These are phyloP conservation scores for Chiua virens DNA, from an alignment of 768 basidiomycete genomes.

Conservation along the genomic window DNA sequence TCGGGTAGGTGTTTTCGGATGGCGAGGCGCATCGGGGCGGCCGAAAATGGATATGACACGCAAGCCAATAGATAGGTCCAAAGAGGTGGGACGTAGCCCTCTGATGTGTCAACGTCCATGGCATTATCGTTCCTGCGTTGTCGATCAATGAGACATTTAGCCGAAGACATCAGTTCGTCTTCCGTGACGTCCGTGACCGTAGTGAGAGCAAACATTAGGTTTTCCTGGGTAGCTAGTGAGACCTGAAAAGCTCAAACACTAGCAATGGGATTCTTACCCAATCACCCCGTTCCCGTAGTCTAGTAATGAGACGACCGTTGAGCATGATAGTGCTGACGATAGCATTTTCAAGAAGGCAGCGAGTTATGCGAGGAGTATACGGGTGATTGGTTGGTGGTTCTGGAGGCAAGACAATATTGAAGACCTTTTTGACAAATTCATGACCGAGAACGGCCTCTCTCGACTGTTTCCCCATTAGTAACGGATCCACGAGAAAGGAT, in stretches of 20 bases:
- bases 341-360: slow-evolving; percentile 54
- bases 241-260: background rate
- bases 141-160: slow-evolving; percentile 43
- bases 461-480: slow-evolving; percentile 14
- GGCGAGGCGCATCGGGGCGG: slow-evolving; percentile 41
- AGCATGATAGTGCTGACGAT: slow-evolving; percentile 64
- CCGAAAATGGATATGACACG: slow-evolving; percentile 42
- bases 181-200: slow-evolving; percentile 66
- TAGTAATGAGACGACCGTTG: slow-evolving; percentile 54
- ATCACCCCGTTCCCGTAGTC: slow-evolving; percentile 54
- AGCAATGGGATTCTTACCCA: slow-evolving; percentile 51
- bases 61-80: slow-evolving; percentile 38
- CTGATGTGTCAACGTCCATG: slow-evolving; percentile 39
- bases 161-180: slow-evolving; percentile 54
- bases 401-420: slow-evolving; percentile 50
- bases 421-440: slow-evolving; percentile 58
- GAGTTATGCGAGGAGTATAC: slow-evolving; percentile 58
- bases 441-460: slow-evolving; percentile 33
- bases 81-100: slow-evolving; percentile 33
- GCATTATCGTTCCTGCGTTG: slow-evolving; percentile 31
- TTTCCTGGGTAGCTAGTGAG: slow-evolving; percentile 23
- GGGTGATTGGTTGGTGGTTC: slow-evolving; percentile 34
- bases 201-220: slow-evolving; percentile 50
- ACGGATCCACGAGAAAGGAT: background rate
- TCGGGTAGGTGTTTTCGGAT: slow-evolving; percentile 41